A percentile compares a stretch with the other conserved stretches of the same genome.
These are phyloP conservation scores for Aquilaria yunnanensis DNA, from an alignment of 345 rosid genomes.

Conservation along the genomic window DNA sequence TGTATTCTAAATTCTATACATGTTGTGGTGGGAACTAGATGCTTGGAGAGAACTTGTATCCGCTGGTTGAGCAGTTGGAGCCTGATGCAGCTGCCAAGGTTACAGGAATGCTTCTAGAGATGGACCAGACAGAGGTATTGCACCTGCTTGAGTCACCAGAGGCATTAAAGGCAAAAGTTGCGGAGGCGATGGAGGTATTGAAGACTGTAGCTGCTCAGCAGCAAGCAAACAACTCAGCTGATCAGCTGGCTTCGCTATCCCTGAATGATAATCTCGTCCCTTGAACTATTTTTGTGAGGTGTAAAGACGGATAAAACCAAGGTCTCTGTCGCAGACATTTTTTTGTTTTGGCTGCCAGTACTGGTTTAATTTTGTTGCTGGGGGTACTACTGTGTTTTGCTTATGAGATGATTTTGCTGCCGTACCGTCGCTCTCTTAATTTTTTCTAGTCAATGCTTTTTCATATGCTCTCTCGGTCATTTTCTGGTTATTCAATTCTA, in stretches of 20 bases:
- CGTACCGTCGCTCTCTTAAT: too few relatives aligned
- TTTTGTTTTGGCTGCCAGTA: neutral
- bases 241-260: conserved; percentile 59
- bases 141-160: conserved; percentile 69
- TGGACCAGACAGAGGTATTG: conserved; percentile 82
- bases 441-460: too few relatives aligned
- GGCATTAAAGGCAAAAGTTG: conserved; percentile 63
- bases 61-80: conserved; percentile 68
- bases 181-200: conserved; percentile 69
- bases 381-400: too few relatives aligned
- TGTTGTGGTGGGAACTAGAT: conserved; percentile 25
- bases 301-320: too few relatives aligned
- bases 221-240: conserved; percentile 34
- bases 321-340: neutral
- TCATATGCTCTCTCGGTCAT: too few relatives aligned
- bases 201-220: conserved; percentile 48
- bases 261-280: conserved; percentile 47
- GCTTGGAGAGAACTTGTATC: conserved; percentile 76
- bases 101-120: conserved; percentile 83
- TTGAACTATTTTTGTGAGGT: conserved; percentile 7
- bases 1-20: neutral
- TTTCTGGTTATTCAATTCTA: too few relatives aligned
- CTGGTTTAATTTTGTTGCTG: neutral
- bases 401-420: too few relatives aligned
- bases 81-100: conserved; percentile 65